These are phyloP conservation scores for Cinnamomum micranthum DNA, from an alignment of 164 flowering plant species.

Conservation along the genomic window DNA sequence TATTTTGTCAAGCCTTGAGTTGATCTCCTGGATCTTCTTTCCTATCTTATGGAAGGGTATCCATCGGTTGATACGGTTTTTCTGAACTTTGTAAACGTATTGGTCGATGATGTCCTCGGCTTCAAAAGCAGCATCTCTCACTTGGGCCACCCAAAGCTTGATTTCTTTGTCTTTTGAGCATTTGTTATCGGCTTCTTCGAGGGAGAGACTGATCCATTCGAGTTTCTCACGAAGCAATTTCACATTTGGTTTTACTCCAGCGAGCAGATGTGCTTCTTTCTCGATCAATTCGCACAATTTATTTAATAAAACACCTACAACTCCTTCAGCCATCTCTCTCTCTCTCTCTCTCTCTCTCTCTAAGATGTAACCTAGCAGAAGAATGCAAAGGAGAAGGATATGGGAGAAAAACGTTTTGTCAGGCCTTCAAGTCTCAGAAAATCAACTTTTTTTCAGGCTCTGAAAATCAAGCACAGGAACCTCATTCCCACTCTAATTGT, in stretches of 20 bases:
- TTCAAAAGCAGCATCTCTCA: background rate
- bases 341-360: slow-evolving; percentile 3
- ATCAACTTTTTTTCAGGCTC: too few species aligned
- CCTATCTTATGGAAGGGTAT: background rate
- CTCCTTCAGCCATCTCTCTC: slow-evolving; percentile 1
- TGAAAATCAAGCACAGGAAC: too few species aligned
- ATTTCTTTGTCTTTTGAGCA: background rate
- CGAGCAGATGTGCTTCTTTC: background rate
- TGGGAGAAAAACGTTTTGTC: too few species aligned
- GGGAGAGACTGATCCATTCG: background rate
- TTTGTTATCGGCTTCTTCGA: background rate
- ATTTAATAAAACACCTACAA: background rate
- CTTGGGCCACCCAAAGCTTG: background rate
- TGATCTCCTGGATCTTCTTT: slow-evolving; percentile 1
- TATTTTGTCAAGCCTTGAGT: background rate
- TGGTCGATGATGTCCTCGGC: slow-evolving; percentile 6
- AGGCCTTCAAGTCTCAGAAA: too few species aligned
- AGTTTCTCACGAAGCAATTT: background rate
- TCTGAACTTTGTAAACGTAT: background rate
- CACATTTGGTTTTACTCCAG: background rate
- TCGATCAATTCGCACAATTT: background rate
- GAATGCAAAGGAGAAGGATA: too few species aligned
- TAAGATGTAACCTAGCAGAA: too few species aligned
- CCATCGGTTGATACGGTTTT: too few species aligned
- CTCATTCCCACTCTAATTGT: too few species aligned